phyloP scores from a whole-genome alignment of 257 asterid species.

The Nicotiana tabacum region DNA sequence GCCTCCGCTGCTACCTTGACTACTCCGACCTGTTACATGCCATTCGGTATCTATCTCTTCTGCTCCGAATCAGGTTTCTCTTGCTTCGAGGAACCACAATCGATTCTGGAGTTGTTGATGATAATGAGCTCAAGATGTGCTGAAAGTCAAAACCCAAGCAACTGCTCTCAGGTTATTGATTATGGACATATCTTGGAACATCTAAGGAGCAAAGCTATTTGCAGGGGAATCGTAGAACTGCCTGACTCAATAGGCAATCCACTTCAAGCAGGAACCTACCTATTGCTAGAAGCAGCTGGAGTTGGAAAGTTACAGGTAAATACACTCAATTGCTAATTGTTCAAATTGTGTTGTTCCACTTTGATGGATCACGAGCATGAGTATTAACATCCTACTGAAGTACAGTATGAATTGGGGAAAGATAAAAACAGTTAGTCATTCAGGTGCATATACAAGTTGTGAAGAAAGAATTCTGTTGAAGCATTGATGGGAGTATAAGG shows the following conservation, averaged over 20 bases:
- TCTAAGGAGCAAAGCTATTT: constrained; percentile 14
- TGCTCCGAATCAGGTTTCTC: constrained; percentile 23
- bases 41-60: constrained; percentile 22
- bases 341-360: constrained; percentile 1
- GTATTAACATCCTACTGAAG: not conserved
- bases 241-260: constrained; percentile 12
- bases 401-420: not conserved
- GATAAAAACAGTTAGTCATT: not conserved
- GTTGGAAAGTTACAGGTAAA: constrained; percentile 12
- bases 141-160: constrained; percentile 5
- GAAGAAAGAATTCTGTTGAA: not conserved
- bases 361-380: not conserved
- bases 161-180: constrained; percentile 7
- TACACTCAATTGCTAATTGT: not conserved
- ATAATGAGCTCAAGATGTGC: not conserved
- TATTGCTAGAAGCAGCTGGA: constrained; percentile 23
- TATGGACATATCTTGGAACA: constrained; percentile 15
- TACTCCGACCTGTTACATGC: constrained; percentile 11
- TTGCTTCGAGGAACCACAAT: constrained; percentile 26
- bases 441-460: not conserved
- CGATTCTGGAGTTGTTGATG: constrained; percentile 15
- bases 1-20: not conserved
- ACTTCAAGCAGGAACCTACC: constrained; percentile 21
- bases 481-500: not conserved
- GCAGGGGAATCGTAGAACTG: constrained; percentile 12